phyloP scores from a whole-genome alignment of 2,329 filamentous ascomycete genomes.

The Colletotrichum abscissum region DNA sequence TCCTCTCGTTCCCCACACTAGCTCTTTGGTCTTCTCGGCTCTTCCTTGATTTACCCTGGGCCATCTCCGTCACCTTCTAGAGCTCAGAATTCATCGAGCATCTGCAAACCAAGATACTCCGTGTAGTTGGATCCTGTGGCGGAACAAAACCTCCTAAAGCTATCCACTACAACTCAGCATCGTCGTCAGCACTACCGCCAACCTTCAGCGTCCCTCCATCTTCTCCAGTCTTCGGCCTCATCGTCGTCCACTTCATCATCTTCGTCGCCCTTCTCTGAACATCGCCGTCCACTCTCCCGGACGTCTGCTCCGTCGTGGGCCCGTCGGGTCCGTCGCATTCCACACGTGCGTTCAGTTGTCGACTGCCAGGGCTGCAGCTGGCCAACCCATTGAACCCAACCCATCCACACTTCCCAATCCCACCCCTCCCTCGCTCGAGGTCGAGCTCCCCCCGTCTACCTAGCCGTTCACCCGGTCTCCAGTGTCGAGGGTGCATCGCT shows the following conservation, averaged over 20 bases:
- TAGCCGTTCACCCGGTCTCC: constrained; percentile 2
- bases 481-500: neutral
- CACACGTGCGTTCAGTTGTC: neutral
- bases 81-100: neutral
- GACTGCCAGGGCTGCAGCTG: constrained; percentile 19
- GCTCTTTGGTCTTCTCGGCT: constrained; percentile 3
- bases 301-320: constrained; percentile 26
- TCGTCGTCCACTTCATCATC: neutral
- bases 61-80: neutral
- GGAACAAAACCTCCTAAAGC: constrained; percentile 33
- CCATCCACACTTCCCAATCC: neutral
- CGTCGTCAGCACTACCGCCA: neutral
- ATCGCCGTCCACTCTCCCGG: constrained; percentile 7
- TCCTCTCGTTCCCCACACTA: constrained; percentile 23
- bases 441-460: neutral
- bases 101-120: neutral
- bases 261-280: neutral
- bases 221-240: neutral
- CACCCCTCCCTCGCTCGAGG: too few relatives aligned
- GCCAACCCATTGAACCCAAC: neutral
- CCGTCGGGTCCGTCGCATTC: constrained; percentile 25
- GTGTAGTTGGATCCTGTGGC: neutral
- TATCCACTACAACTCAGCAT: neutral
- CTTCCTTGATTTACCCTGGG: constrained; percentile 24
- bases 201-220: neutral